phyloP scores from a whole-genome alignment of 208 protist genomes.

The Leishmania lainsoni region DNA sequence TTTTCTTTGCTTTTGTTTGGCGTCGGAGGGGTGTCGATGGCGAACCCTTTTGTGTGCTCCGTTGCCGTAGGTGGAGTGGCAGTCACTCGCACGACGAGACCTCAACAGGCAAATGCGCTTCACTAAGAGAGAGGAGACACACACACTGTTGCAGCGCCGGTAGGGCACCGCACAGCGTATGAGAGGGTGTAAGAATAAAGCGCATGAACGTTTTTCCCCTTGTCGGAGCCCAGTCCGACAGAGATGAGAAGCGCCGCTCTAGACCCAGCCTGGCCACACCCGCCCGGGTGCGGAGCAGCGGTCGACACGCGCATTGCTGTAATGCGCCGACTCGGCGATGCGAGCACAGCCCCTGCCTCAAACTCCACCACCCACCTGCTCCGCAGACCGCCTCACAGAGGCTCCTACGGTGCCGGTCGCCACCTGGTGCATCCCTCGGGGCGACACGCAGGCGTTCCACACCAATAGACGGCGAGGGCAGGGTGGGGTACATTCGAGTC shows the following conservation, averaged over 20 bases:
- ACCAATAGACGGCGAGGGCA: not conserved
- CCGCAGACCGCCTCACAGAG: not conserved
- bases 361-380: not conserved
- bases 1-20: too few relatives aligned
- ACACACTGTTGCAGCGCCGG: too few relatives aligned
- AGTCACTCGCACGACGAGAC: too few relatives aligned
- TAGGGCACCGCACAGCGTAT: too few relatives aligned
- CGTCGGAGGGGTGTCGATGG: not conserved
- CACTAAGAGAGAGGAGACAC: too few relatives aligned
- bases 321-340: not conserved
- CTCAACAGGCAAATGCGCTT: too few relatives aligned
- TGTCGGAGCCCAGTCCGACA: not conserved
- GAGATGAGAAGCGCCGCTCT: not conserved
- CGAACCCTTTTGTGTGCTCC: not conserved
- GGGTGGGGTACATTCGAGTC: not conserved
- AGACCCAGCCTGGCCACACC: not conserved
- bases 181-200: too few relatives aligned
- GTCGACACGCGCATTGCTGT: not conserved
- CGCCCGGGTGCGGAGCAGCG: not conserved
- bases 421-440: not conserved
- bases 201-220: not conserved
- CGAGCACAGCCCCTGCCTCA: not conserved
- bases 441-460: not conserved
- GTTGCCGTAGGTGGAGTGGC: too few relatives aligned
- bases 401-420: not conserved